Evolutionary conservation across 768 basidiomycete species (phyloP).

Genomic region (Termitomyces sp.): DNA sequence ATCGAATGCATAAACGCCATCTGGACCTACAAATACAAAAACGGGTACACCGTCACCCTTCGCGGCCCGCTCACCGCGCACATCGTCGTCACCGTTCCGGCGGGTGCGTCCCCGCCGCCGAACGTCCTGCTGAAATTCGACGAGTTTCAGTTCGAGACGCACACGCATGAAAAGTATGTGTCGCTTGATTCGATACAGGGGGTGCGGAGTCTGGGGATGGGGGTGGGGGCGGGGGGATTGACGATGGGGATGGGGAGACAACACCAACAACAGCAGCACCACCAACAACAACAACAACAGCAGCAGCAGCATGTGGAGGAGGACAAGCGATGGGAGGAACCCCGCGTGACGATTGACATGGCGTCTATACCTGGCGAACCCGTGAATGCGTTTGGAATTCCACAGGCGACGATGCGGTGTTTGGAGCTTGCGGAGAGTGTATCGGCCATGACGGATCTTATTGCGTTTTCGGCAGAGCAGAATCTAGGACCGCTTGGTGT

Average conservation of each 20-base stretch:
- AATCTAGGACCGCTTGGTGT: slow-evolving; percentile 64
- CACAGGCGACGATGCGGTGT: slow-evolving; percentile 87
- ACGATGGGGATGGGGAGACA: too few relatives aligned
- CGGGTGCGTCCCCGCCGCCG: too few relatives aligned
- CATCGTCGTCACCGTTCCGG: too few relatives aligned
- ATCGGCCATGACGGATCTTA: slow-evolving; percentile 74
- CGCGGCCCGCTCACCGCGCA: slow-evolving; percentile 73
- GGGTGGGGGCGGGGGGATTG: too few relatives aligned
- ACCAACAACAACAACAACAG: too few relatives aligned
- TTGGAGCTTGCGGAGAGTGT: slow-evolving; percentile 86
- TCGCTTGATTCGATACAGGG: slow-evolving; percentile 61
- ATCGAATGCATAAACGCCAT: slow-evolving; percentile 72
- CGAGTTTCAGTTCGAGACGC: slow-evolving; percentile 71
- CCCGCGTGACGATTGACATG: slow-evolving; percentile 52
- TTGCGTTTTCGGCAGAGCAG: slow-evolving; percentile 54
- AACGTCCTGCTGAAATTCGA: slow-evolving; percentile 59
- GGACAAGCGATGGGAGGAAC: slow-evolving; percentile 67
- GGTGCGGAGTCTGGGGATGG: slow-evolving; percentile 36
- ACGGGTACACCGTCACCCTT: slow-evolving; percentile 76
- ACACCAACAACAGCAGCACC: too few relatives aligned
- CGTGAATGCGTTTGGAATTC: slow-evolving; percentile 85
- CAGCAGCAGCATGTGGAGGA: slow-evolving; percentile 29
- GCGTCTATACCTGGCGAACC: slow-evolving; percentile 78
- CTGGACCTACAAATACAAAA: slow-evolving; percentile 81
- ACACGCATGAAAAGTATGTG: slow-evolving; percentile 70